Percentiles rank a stretch among this genome's conserved stretches.
Conservation (phyloP, 768 basidiomycete species). For the Mycena leptocephala region DNA sequence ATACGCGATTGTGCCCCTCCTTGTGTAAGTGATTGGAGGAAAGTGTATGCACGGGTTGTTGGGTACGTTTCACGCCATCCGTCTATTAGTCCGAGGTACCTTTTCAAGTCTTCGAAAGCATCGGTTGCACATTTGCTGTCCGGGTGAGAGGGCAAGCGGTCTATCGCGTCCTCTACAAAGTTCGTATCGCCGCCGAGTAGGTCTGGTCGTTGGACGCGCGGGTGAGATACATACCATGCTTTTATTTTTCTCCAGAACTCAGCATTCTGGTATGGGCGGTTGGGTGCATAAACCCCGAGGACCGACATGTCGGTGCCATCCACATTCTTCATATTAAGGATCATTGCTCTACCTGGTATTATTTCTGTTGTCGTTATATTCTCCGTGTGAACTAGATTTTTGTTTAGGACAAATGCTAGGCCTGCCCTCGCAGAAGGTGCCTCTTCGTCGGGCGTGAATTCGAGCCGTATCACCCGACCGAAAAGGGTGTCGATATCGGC, state of each 20-base stretch:
- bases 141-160: neutral
- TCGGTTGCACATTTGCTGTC: neutral
- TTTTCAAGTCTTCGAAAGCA: neutral
- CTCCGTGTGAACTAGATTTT: slow-evolving; percentile 15
- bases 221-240: neutral
- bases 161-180: neutral
- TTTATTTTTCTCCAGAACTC: neutral
- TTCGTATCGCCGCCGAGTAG: neutral
- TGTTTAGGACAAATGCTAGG: slow-evolving; percentile 38
- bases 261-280: slow-evolving; percentile 23
- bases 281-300: slow-evolving; percentile 56
- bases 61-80: neutral
- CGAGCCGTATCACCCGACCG: neutral
- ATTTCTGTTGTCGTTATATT: neutral
- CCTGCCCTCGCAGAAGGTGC: slow-evolving; percentile 7
- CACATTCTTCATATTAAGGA: neutral
- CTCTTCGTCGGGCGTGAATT: neutral
- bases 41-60: neutral
- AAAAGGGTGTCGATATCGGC: slow-evolving; percentile 2
- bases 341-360: slow-evolving; percentile 36
- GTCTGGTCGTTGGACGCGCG: neutral
- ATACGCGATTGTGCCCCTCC: neutral
- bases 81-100: neutral
- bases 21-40: neutral
- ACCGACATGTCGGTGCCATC: slow-evolving; percentile 19